Base-by-base conservation (phyloP, 306 rosid genomes). In the Citrullus mucosospermus region DNA sequence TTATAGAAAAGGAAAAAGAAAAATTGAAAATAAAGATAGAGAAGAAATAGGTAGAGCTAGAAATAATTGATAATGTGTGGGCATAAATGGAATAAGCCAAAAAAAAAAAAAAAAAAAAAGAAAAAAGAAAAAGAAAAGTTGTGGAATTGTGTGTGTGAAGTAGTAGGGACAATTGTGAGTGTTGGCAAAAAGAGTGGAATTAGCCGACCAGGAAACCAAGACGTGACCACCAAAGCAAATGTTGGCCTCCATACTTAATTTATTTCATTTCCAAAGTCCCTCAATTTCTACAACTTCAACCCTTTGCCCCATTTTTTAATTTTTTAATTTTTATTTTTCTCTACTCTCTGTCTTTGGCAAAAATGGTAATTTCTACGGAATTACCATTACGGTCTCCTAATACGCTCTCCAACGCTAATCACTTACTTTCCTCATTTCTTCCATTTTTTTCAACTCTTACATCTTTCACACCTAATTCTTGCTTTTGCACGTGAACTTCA, bases 161-260 rank as follows among this genome's bases (percentile, higher is more conserved):
- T 9, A 41, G 75, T 43, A 22, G 75, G 75, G 75, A 69, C 38
- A 69, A 39, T 67, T 53, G 57, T 46, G 18, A 46, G 51, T 83
- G 86, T 57, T 41, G 65, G 79, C 28, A 25, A 25, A 25, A 25
- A 83, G 84, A 75, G 80, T 75, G 80, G 46, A 83, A 36, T 63
- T 63, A n/a, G 81, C 92, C 93, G 93, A 93, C 93, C 88, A 84
- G 60, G 85, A 90, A 73, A 73, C 62, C 78, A 73, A 73, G 78
- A 73, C 92, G 89, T 85, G 85, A 87, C 88, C 80, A 76, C 90
- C 97, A 69, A 91, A 81, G 95, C 88, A 79, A 67, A 86, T 93
- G 98, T 85, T 89, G 85, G 84, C 44, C 43, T 55, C 11, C 59
- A 18, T 20, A 55, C 22, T 55, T 54, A 11, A 46, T 54, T 55